Percentiles rank a stretch among this genome's conserved stretches.
Conservation (phyloP, 2,329 filamentous ascomycete species). For the Botrytis elliptica region DNA sequence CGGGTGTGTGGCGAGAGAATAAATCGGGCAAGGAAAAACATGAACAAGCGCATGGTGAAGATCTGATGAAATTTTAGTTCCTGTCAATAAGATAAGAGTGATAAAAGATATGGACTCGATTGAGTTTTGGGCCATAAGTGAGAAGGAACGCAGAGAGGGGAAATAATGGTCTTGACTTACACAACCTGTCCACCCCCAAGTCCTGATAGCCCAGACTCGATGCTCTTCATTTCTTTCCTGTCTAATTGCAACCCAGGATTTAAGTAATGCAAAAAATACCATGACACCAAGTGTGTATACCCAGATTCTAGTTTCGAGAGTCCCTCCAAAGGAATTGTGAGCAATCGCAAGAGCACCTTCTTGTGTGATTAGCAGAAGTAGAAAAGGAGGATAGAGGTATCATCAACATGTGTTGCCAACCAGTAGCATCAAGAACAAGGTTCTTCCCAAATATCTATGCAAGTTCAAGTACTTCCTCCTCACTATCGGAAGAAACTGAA, state of each 20-base stretch:
- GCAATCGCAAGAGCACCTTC: slow-evolving; percentile 12
- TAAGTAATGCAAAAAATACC: background rate
- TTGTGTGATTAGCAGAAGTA: background rate
- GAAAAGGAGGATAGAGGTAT: background rate
- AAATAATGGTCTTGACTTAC: background rate
- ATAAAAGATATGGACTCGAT: background rate
- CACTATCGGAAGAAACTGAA: slow-evolving; percentile 15
- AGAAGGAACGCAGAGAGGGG: background rate
- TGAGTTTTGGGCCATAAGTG: no score
- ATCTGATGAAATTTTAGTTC: background rate
- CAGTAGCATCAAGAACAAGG: background rate
- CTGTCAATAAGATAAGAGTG: background rate
- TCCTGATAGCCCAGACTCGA: slow-evolving; percentile 16
- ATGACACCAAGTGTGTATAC: slow-evolving; percentile 3
- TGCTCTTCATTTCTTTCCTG: background rate
- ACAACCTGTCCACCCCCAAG: slow-evolving; percentile 15
- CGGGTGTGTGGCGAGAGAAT: slow-evolving; percentile 2
- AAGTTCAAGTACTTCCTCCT: background rate
- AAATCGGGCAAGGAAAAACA: background rate
- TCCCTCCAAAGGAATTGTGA: slow-evolving; percentile 6
- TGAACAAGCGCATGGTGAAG: slow-evolving; percentile 10
- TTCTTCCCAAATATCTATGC: slow-evolving; percentile 4
- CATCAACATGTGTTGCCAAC: slow-evolving; percentile 8
- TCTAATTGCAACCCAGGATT: slow-evolving; percentile 10
- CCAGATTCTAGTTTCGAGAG: slow-evolving; percentile 11